phyloP scores from a whole-genome alignment of 371 early-diverging fungal species.

The Apophysomyces trapeziformis region DNA sequence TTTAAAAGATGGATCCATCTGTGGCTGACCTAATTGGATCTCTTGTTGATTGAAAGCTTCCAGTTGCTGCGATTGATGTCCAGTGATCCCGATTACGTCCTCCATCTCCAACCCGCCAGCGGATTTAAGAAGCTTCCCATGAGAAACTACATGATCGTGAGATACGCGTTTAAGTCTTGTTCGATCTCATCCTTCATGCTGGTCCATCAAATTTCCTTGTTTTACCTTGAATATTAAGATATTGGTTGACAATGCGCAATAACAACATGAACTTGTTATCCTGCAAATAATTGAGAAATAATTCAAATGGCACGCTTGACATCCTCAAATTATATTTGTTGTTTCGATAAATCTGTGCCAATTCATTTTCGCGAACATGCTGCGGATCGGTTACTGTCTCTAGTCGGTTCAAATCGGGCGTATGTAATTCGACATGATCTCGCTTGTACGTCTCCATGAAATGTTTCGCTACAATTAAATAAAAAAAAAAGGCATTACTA shows the following conservation, averaged over 20 bases:
- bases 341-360: constrained; percentile 79
- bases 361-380: constrained; percentile 83
- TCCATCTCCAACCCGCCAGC: constrained; percentile 47
- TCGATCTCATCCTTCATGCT: background rate
- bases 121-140: constrained; percentile 31
- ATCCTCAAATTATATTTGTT: constrained; percentile 92
- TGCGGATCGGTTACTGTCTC: constrained; percentile 68
- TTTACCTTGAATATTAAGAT: constrained; percentile 86
- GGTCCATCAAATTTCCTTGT: background rate
- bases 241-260: constrained; percentile 93
- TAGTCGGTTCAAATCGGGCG: constrained; percentile 69
- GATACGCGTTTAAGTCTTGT: background rate
- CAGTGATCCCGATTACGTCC: constrained; percentile 79
- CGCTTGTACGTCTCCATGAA: constrained; percentile 80
- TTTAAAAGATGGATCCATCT: constrained; percentile 40
- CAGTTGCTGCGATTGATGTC: constrained; percentile 77
- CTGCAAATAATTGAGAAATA: constrained; percentile 93
- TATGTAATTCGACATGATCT: constrained; percentile 81
- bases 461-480: constrained; percentile 32
- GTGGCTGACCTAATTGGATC: constrained; percentile 43
- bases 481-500: too few relatives aligned
- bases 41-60: constrained; percentile 76
- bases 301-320: constrained; percentile 90
- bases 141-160: constrained; percentile 19
- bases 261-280: constrained; percentile 89